Evolutionary conservation across 2,329 filamentous ascomycete species (phyloP).

Genomic region (Orbilia javanica): DNA sequence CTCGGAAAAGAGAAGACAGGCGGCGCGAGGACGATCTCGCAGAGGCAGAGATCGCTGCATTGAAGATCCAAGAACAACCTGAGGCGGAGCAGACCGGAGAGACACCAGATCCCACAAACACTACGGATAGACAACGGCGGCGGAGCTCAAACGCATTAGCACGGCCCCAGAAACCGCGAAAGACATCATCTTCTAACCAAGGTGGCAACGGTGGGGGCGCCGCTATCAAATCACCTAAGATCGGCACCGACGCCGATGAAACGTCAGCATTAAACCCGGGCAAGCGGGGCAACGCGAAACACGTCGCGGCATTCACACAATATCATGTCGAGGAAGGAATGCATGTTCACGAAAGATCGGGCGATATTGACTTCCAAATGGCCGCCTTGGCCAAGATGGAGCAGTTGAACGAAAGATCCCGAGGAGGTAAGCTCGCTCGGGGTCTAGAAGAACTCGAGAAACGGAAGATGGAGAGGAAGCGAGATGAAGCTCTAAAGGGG

Average conservation of each 20-base stretch:
- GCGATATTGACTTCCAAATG: slow-evolving; percentile 56
- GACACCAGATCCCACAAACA: slow-evolving; percentile 31
- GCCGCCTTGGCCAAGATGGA: slow-evolving; percentile 50
- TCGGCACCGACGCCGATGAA: slow-evolving; percentile 39
- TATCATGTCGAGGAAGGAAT: slow-evolving; percentile 57
- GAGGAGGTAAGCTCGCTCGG: slow-evolving; percentile 50
- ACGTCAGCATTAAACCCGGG: neutral
- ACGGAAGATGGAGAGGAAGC: slow-evolving; percentile 51
- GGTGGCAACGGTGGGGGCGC: slow-evolving; percentile 25
- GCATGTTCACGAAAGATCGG: slow-evolving; percentile 43
- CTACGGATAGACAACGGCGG: slow-evolving; percentile 52
- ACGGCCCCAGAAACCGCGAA: slow-evolving; percentile 51
- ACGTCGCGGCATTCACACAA: slow-evolving; percentile 40
- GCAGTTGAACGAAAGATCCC: slow-evolving; percentile 27
- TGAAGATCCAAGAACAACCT: slow-evolving; percentile 27
- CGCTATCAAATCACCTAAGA: slow-evolving; percentile 49
- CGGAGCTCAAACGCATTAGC: slow-evolving; percentile 53
- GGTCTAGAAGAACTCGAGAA: slow-evolving; percentile 55
- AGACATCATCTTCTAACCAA: slow-evolving; percentile 52
- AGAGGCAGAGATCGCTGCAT: slow-evolving; percentile 48
- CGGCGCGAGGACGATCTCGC: slow-evolving; percentile 51
- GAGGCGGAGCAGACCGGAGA: slow-evolving; percentile 8
- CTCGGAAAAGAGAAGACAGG: slow-evolving; percentile 53
- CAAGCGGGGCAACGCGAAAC: slow-evolving; percentile 46
- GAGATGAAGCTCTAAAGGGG: slow-evolving; percentile 50